A percentile compares a stretch with the other conserved stretches of the same genome.
Evolutionary conservation across 2,329 filamentous ascomycete species (phyloP).

Genomic region (Sclerotiophoma versabilis): DNA sequence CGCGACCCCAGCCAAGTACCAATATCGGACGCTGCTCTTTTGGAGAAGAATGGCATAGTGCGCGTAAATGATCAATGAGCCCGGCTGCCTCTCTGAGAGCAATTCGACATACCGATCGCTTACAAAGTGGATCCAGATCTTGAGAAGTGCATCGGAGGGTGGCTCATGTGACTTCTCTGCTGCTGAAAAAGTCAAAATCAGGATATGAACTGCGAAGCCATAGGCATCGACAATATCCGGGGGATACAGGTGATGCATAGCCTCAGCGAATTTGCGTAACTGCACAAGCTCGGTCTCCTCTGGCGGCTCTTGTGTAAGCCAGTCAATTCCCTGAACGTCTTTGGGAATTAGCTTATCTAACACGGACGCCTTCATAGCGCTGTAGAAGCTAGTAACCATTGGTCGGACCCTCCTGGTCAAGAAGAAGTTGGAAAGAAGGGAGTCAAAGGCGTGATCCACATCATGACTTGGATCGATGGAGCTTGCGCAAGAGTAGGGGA

Average conservation of each 20-base stretch:
- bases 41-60: constrained; percentile 46
- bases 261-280: constrained; percentile 34
- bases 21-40: constrained; percentile 27
- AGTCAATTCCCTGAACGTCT: constrained; percentile 29
- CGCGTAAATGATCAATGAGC: constrained; percentile 46
- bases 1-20: constrained; percentile 35
- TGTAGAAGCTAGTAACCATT: constrained; percentile 32
- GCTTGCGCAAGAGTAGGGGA: constrained; percentile 34
- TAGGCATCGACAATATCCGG: constrained; percentile 41
- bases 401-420: constrained; percentile 34
- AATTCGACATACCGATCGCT: constrained; percentile 37
- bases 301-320: constrained; percentile 22
- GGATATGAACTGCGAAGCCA: constrained; percentile 28
- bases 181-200: constrained; percentile 31
- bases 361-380: constrained; percentile 9
- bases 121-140: constrained; percentile 38
- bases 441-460: constrained; percentile 28
- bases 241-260: constrained; percentile 34
- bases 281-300: constrained; percentile 30
- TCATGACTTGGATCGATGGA: constrained; percentile 18
- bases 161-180: constrained; percentile 21
- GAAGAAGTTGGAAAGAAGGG: constrained; percentile 31
- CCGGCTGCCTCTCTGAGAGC: constrained; percentile 38
- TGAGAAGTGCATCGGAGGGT: constrained; percentile 35
- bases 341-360: constrained; percentile 29